phyloP scores from a whole-genome alignment of 1,284 basidiomycete genomes.

The Schizophyllum amplum region DNA sequence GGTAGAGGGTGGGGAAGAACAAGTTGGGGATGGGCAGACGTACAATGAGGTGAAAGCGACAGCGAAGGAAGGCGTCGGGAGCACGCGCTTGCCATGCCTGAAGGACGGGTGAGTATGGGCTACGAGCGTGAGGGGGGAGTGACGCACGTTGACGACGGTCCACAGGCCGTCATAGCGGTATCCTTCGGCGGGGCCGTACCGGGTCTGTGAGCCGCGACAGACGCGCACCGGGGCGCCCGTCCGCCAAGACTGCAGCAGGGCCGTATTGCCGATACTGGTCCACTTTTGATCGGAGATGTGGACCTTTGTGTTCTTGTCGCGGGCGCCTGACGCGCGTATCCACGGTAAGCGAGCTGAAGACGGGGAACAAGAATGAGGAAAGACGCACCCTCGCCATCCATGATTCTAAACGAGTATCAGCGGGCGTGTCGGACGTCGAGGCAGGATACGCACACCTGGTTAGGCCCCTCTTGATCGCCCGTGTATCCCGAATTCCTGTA shows the following conservation, averaged over 20 bases:
- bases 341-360: not conserved
- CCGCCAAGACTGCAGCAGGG: not conserved
- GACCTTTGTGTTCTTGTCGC: not conserved
- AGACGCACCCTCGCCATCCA: not conserved
- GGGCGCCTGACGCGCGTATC: not conserved
- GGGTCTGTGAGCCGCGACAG: not conserved
- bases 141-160: not conserved
- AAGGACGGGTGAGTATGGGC: not conserved
- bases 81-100: not conserved
- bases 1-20: not conserved
- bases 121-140: not conserved
- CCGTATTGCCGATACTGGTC: not conserved
- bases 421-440: not conserved
- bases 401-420: not conserved
- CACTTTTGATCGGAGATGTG: not conserved
- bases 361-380: too few relatives aligned
- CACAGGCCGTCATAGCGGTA: not conserved
- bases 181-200: not conserved
- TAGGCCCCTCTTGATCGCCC: not conserved
- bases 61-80: not conserved
- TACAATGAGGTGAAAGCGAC: not conserved
- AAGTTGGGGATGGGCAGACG: not conserved
- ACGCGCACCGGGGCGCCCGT: not conserved
- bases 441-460: not conserved
- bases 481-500: not conserved